Percentiles rank a stretch among this genome's conserved stretches.
phyloP scores from a whole-genome alignment of 148 eudicot species.

The Amaranthus cruentus region DNA sequence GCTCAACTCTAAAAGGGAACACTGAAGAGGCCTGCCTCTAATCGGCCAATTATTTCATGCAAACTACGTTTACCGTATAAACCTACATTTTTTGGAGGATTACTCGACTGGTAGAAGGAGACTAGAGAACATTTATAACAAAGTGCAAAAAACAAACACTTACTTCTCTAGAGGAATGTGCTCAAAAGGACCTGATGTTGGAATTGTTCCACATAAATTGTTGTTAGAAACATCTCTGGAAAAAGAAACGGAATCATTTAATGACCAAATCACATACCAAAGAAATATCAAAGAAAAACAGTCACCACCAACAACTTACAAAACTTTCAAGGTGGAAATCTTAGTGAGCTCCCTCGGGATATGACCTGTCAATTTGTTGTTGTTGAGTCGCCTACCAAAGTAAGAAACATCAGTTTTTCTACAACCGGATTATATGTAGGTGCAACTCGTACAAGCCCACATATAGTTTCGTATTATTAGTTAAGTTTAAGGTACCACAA shows the following conservation, averaged over 20 bases:
- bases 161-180: slow-evolving; percentile 87
- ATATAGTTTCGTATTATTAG: neutral
- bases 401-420: neutral
- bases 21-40: no score
- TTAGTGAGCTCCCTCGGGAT: slow-evolving; percentile 67
- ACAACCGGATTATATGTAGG: slow-evolving; percentile 1
- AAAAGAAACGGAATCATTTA: slow-evolving; percentile 10
- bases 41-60: no score
- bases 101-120: neutral
- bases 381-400: slow-evolving; percentile 70
- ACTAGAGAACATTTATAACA: neutral
- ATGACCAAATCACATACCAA: neutral
- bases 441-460: neutral
- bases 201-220: slow-evolving; percentile 87
- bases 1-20: no score
- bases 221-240: slow-evolving; percentile 72
- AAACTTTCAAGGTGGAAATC: slow-evolving; percentile 74
- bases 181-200: slow-evolving; percentile 81
- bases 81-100: no score
- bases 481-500: neutral
- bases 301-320: slow-evolving; percentile 51
- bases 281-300: neutral
- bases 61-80: no score
- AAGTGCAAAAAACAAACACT: slow-evolving; percentile 22
- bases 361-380: slow-evolving; percentile 63